Base-by-base conservation (phyloP, 805 yeast species). In the Henningerozyma blattae region DNA sequence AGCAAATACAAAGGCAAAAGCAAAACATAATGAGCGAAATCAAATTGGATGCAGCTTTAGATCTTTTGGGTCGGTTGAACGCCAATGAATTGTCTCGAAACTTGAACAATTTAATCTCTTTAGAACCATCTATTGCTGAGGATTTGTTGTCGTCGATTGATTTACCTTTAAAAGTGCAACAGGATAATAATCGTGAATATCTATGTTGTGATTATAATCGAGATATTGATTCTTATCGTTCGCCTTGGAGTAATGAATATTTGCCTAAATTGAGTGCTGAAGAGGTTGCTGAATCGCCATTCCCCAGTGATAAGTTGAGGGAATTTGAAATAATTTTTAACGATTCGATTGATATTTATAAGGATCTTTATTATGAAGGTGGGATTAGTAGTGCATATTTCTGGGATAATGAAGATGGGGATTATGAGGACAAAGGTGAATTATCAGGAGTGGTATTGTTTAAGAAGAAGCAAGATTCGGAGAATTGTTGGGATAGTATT, bases 351-450 rank as follows among this genome's bases (percentile, higher is more conserved):
- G 96, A 86, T 48, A 71, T 89, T 25, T 89, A 91, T 61, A 69
- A 95, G 44, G 98, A 91, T 53, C 62, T 89, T 46, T 89, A 89
- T 62, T 89, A 86, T 55, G 97, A 87, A 56, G 96, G 96, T 27
- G 98, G 97, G 16, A 65, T 81, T 27, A 77, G 91, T 2, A 75
- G 87, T 36, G 94, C 81, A 14, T 89, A 91, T 53, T 63, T 91
- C 33, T 89, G 98, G 98, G 95, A 87, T 47, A 84, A 72, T 12
- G 77, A 70, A 16, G 62, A 59, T 17, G 49, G 52, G 20, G 58
- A 57, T 20, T 52, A 52, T 13, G 59, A 57, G 18, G 59, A 53
- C 27, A n/a, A n/a, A n/a, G 27, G n/a, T 8, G 22, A 20, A 20
- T 85, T 89, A 62, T 95, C 96, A 4, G 97, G 97, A 15, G 95